These are phyloP conservation scores for Lichtheimia ramosa DNA, from an alignment of 371 early-diverging fungal species.

Conservation along the genomic window DNA sequence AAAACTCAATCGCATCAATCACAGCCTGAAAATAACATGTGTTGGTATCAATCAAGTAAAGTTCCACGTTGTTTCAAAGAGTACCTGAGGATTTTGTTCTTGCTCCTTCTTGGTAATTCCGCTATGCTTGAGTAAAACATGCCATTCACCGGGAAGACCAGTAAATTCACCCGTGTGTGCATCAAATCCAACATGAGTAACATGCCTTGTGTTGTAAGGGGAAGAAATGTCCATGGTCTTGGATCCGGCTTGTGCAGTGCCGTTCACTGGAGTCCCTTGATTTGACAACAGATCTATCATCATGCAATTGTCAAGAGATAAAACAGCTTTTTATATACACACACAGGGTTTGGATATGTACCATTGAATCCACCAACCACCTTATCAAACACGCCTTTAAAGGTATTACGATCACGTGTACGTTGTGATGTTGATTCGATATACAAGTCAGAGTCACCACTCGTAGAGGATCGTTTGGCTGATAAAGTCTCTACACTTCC, in stretches of 20 bases:
- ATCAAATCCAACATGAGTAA: slow-evolving; percentile 93
- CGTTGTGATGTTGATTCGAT: slow-evolving; percentile 13
- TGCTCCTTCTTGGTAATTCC: slow-evolving; percentile 96
- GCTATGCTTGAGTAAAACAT: slow-evolving; percentile 80
- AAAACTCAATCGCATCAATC: slow-evolving; percentile 91
- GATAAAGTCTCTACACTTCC: not conserved
- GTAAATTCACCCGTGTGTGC: slow-evolving; percentile 88
- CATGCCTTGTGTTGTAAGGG: slow-evolving; percentile 95
- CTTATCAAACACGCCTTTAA: slow-evolving; percentile 65
- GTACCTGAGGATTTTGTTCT: slow-evolving; percentile 87
- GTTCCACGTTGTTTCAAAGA: not conserved
- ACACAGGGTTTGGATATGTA: too few relatives aligned
- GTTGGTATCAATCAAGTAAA: not conserved
- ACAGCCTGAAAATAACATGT: slow-evolving; percentile 60
- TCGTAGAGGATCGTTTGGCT: not conserved
- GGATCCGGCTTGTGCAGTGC: not conserved
- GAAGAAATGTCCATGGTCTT: slow-evolving; percentile 70
- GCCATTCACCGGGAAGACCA: slow-evolving; percentile 95
- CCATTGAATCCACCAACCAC: slow-evolving; percentile 51
- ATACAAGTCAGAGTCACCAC: not conserved
- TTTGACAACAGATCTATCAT: slow-evolving; percentile 5
- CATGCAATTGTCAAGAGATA: too few relatives aligned
- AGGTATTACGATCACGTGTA: slow-evolving; percentile 32
- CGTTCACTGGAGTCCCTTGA: not conserved
- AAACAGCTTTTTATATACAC: too few relatives aligned